Conservation (phyloP, 371 early-diverging fungal genomes). For the Apophysomyces elegans region DNA sequence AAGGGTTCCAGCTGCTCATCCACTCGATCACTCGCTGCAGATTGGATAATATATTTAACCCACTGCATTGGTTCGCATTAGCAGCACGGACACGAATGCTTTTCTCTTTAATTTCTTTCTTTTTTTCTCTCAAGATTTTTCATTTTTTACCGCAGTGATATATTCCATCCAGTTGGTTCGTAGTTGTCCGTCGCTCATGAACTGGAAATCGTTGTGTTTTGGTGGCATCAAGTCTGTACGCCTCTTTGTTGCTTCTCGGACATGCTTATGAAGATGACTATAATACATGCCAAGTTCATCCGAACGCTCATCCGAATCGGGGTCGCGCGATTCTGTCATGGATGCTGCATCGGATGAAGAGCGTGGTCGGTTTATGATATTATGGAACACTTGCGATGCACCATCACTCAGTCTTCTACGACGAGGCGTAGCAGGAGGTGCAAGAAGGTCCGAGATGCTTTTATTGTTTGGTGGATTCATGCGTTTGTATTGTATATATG, state of each 20-base stretch:
- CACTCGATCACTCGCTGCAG: constrained; percentile 37
- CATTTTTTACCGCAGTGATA: constrained; percentile 27
- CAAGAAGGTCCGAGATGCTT: background rate
- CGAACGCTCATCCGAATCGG: background rate
- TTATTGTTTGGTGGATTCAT: background rate
- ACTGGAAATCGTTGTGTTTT: constrained; percentile 20
- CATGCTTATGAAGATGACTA: constrained; percentile 38
- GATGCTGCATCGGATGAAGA: constrained; percentile 13
- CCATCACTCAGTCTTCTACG: constrained; percentile 1
- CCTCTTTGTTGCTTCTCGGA: constrained; percentile 28
- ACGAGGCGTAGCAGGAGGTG: constrained; percentile 1
- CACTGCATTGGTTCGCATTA: constrained; percentile 22
- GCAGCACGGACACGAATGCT: background rate
- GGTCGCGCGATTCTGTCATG: background rate
- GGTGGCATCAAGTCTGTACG: constrained; percentile 22
- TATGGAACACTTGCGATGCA: constrained; percentile 2
- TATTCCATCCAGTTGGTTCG: constrained; percentile 31
- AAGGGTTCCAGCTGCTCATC: constrained; percentile 40
- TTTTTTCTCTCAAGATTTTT: too few relatives aligned
- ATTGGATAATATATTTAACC: constrained; percentile 33
- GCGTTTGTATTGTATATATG: background rate
- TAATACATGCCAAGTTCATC: constrained; percentile 21
- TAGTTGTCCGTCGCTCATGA: constrained; percentile 13
- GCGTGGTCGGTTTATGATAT: constrained; percentile 10
- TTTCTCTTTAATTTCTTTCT: too few relatives aligned